Conservation (phyloP, 2,329 filamentous ascomycete species). For the Alternaria atra region DNA sequence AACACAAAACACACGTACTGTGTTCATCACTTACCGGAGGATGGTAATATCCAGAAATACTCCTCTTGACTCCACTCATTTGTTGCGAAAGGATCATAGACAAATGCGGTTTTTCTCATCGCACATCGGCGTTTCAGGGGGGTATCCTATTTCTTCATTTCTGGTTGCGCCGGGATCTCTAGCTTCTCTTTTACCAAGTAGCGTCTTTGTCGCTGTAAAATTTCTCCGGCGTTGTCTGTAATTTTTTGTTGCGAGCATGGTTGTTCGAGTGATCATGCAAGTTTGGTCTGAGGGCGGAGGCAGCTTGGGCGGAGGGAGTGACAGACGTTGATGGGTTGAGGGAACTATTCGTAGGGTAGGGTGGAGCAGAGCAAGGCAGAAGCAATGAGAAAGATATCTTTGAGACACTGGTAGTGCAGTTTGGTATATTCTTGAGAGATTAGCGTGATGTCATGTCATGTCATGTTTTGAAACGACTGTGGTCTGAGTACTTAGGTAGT, state of each 20-base stretch:
- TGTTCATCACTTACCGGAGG: conserved; percentile 17
- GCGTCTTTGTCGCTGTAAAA: conserved; percentile 19
- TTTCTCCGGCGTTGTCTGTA: conserved; percentile 21
- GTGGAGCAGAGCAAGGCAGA: conserved; percentile 1
- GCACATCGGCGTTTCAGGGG: conserved; percentile 32
- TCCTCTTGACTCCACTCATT: conserved; percentile 45
- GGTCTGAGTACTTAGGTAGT: not conserved
- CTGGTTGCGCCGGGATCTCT: conserved; percentile 5
- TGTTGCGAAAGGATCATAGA: conserved; percentile 27
- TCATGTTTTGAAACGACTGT: not conserved
- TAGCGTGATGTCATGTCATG: not conserved
- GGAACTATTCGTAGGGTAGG: not conserved
- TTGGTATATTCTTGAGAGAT: not conserved
- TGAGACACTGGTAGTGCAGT: conserved; percentile 4
- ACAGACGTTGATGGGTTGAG: not conserved
- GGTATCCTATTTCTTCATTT: conserved; percentile 14
- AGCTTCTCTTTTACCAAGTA: conserved; percentile 1
- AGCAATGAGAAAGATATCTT: conserved; percentile 23
- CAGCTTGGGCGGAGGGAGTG: conserved; percentile 5
- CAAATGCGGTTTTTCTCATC: conserved; percentile 22
- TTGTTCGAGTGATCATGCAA: conserved; percentile 6
- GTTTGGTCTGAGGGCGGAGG: conserved; percentile 11
- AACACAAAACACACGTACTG: not conserved
- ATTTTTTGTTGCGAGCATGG: conserved; percentile 15
- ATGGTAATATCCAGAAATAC: conserved; percentile 21